Base-by-base conservation (phyloP, 2,329 filamentous ascomycete species). In the Cercospora zeina region DNA sequence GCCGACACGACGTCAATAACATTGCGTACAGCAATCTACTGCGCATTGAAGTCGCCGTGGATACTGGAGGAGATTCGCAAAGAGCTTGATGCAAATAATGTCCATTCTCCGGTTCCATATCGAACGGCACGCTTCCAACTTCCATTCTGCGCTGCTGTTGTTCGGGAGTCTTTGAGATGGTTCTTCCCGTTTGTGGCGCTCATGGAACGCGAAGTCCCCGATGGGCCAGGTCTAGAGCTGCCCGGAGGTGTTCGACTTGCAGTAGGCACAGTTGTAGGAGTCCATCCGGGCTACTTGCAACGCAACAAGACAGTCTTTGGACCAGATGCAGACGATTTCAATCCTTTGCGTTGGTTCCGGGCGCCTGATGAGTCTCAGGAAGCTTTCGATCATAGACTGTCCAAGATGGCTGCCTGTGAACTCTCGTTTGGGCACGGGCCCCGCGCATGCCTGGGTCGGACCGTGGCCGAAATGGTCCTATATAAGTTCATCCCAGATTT, bases 1-100 rank as follows among this genome's bases (percentile, higher is more conserved):
- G 61, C 61, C 6, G 78, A 80, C 51, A 80, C 78, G 0, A 80
- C 78, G 3, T 76, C 76, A 16, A 75, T 77, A n/a, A 74, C 73
- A 1, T 70, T 74, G 2, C 24, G 24, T 27, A 66, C 72, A 24
- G 72, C 74, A 1, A 71, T 77, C 49, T 69, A 77, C 34, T 77
- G 77, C 67, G 72, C 73, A 62, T 67, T 77, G n/a, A 74, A 74
- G 61, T 73, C 75, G 53, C 73, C 74, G 0, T 50, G 65, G 7
- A 67, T 63, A 51, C 71, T 72, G 61, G 54, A 62, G 3, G 71
- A 65, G 49, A 68, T 78, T 6, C 54, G 75, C 13, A 62, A 72
- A 13, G 76, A 77, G 64, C 24, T 27, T 27, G 24, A 27, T 27
- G 24, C 24, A 27, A 27, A 27, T 27, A 27, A 27, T 27, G 24